A percentile compares a stretch with the other conserved stretches of the same genome.
phyloP scores from a whole-genome alignment of 768 basidiomycete genomes.

The Russula sp. region DNA sequence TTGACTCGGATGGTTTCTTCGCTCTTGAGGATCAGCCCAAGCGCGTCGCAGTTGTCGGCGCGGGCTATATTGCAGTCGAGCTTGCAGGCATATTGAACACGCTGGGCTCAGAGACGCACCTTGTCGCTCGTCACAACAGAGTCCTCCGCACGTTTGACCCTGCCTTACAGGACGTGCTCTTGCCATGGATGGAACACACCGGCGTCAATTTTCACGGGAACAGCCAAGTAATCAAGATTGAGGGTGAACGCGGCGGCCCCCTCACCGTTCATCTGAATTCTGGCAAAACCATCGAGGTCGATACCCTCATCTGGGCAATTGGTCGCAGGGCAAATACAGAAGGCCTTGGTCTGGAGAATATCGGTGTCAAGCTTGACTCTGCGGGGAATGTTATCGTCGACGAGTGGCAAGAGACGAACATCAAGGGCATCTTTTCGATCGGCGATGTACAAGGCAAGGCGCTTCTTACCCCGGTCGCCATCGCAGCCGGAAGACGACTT shows the following conservation, averaged over 20 bases:
- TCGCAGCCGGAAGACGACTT: conserved; percentile 87
- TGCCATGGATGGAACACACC: conserved; percentile 89
- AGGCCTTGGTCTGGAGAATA: conserved; percentile 66
- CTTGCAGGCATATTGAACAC: conserved; percentile 91
- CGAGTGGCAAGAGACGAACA: conserved; percentile 79
- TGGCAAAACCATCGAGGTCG: conserved; percentile 77
- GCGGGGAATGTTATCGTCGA: conserved; percentile 87
- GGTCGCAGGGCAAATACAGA: conserved; percentile 80
- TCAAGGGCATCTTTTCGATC: conserved; percentile 68
- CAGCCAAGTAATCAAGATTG: conserved; percentile 66
- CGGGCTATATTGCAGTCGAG: conserved; percentile 97
- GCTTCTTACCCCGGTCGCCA: conserved; percentile 92
- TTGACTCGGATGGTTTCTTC: conserved; percentile 95
- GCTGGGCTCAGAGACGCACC: conserved; percentile 85
- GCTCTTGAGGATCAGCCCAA: conserved; percentile 85
- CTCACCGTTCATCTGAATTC: conserved; percentile 70
- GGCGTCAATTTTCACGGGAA: conserved; percentile 84
- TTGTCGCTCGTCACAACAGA: conserved; percentile 84
- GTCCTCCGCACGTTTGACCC: conserved; percentile 94
- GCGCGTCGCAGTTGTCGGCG: conserved; percentile 90
- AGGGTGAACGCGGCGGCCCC: conserved; percentile 62
- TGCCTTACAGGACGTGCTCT: conserved; percentile 72
- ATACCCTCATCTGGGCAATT: conserved; percentile 89
- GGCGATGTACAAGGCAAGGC: conserved; percentile 94
- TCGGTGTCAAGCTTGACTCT: conserved; percentile 65